phyloP scores from a whole-genome alignment of 2,329 filamentous ascomycete genomes.

The Ophiostoma sp. region DNA sequence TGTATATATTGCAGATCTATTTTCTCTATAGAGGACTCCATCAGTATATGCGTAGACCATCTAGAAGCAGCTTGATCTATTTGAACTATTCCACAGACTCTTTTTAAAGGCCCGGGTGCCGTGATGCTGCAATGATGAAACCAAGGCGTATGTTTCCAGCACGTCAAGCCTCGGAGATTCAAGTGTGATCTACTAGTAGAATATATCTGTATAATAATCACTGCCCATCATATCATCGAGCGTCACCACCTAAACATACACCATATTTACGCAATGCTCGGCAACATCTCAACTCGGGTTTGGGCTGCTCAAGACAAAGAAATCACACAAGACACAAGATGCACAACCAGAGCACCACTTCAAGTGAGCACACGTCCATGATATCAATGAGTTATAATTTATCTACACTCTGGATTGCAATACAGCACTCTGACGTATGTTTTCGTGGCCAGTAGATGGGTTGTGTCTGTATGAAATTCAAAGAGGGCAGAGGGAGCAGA shows the following conservation, averaged over 20 bases:
- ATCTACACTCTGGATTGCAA: background rate
- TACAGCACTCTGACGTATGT: background rate
- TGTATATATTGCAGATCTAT: too few species aligned
- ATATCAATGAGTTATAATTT: background rate
- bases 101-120: background rate
- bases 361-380: background rate
- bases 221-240: too few species aligned
- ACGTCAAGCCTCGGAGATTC: background rate
- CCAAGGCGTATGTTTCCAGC: background rate
- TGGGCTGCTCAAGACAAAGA: too few species aligned
- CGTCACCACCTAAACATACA: background rate
- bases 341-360: background rate
- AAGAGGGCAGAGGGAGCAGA: background rate
- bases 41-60: too few species aligned
- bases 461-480: background rate
- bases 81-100: too few species aligned
- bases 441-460: background rate
- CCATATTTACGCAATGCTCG: background rate
- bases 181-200: background rate
- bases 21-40: too few species aligned
- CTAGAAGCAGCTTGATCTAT: too few species aligned
- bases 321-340: background rate
- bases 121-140: background rate
- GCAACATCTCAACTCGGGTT: background rate
- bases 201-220: background rate